Evolutionary conservation across 441 rosid species (phyloP), one percentile per base, ranked within the genome.

Genomic region (Corymbia calophylla): DNA sequence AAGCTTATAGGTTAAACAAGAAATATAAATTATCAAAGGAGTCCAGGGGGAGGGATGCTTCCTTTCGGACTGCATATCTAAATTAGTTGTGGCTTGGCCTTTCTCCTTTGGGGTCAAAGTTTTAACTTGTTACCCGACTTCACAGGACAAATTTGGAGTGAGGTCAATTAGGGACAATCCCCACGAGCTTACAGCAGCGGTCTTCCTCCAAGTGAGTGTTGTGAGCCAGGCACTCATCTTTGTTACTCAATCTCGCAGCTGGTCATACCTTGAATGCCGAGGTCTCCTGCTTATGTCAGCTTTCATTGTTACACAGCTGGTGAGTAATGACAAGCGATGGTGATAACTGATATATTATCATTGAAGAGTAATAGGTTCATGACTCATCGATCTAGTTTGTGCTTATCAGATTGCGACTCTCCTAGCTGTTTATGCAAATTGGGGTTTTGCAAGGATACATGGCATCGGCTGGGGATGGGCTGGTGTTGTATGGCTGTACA

Each of bases 391-490:
- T 39, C 44, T 39, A 39, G 85, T 31, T n/a, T 25, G 9, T 35
- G 49, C 89, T 47, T 87, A 91, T 49, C 86, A 95, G 97, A 49
- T 94, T 86, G 97, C 97, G 49, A 95, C 96, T 9, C 2, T 95
- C 58, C 81, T 94, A 31, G 95, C 95, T 9, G 96, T 95, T 7
- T 95, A 95, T 53, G 96, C 95, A 58, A 89, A 94, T 85, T 94
- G 94, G 95, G 89, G 60, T 12, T 95, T 94, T 82, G 97, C 97
- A 51, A 93, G 91, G 89, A 87, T 94, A 56, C 88, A 89, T 21
- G 97, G 95, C 58, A 92, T 93, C 32, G 97, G 97, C 14, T 95
- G 97, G 97, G 95, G 97, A 90, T 94, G 96, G 97, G 95, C 93
- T 32, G 96, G 96, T 60, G 95, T 94, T 44, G 94, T 95, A 56